A percentile compares a stretch with the other conserved stretches of the same genome.
Conservation (phyloP, 768 basidiomycete species). For the Rhizopogon salebrosus region DNA sequence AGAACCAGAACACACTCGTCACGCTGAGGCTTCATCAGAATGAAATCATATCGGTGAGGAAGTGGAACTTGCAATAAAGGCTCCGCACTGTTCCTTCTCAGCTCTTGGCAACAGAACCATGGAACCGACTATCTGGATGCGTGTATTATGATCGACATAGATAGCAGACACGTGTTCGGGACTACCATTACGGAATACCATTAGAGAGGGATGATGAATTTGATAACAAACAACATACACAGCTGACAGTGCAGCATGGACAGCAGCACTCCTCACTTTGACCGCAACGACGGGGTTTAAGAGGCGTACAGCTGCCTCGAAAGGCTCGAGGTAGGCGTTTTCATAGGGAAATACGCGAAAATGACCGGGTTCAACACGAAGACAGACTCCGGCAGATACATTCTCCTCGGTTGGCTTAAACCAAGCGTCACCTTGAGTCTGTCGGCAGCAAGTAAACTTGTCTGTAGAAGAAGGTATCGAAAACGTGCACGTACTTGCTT, state of each 20-base stretch:
- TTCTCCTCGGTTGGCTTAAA: constrained; percentile 84
- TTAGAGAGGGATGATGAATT: constrained; percentile 3
- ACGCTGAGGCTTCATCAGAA: constrained; percentile 39
- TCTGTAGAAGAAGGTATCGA: neutral
- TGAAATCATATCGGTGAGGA: neutral
- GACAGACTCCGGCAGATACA: constrained; percentile 71
- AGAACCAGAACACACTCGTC: constrained; percentile 79
- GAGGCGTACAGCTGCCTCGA: constrained; percentile 69
- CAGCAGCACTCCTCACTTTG: constrained; percentile 73
- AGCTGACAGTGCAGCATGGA: constrained; percentile 70
- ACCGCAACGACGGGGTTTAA: constrained; percentile 85
- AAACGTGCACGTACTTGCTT: constrained; percentile 44
- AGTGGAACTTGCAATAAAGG: constrained; percentile 63
- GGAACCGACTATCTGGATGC: constrained; percentile 80
- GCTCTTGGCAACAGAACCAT: constrained; percentile 65
- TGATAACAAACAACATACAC: constrained; percentile 41
- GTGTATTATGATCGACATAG: constrained; percentile 73
- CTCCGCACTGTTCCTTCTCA: constrained; percentile 89
- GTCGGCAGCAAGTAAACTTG: constrained; percentile 11
- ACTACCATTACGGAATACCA: constrained; percentile 26
- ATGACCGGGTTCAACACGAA: constrained; percentile 60
- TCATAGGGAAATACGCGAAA: constrained; percentile 86
- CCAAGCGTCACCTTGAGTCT: constrained; percentile 84
- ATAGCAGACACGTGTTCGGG: constrained; percentile 55
- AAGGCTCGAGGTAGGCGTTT: constrained; percentile 73